These are phyloP conservation scores for Chlorella sp. DNA, from an alignment of 139 green algal genomes.

Conservation along the genomic window DNA sequence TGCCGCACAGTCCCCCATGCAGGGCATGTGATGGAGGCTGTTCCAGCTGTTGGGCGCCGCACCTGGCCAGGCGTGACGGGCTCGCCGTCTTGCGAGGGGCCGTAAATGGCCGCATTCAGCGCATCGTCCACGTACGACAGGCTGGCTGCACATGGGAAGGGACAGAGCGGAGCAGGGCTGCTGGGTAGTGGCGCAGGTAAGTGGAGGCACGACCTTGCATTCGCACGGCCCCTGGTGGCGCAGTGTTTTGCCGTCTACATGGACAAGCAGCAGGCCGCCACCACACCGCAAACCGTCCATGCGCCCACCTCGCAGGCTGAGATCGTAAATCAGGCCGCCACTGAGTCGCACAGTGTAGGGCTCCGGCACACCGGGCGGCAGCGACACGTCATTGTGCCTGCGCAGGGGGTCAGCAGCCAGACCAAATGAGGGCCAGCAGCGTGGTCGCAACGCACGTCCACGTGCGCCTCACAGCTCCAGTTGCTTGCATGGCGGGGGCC, in stretches of 20 bases:
- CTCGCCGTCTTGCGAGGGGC: neutral
- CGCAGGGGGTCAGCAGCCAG: no score
- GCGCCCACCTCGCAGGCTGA: neutral
- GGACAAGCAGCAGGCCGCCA: no score
- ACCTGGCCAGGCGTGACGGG: neutral
- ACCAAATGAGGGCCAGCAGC: neutral
- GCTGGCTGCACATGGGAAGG: conserved; percentile 1
- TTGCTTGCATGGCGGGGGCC: no score
- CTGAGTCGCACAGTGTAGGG: neutral
- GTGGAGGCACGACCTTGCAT: no score
- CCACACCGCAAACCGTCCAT: no score
- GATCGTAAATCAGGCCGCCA: neutral
- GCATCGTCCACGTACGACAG: conserved; percentile 32
- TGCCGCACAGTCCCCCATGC: no score
- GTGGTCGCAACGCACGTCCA: no score
- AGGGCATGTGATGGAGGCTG: no score
- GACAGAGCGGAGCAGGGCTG: neutral
- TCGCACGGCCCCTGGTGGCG: no score
- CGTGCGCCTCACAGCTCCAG: no score
- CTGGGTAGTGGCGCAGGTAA: no score
- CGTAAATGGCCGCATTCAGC: conserved; percentile 40
- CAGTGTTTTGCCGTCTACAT: no score
- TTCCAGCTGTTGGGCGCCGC: neutral
- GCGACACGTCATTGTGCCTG: neutral
- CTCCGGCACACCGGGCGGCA: neutral